phyloP scores from a whole-genome alignment of 2,329 filamentous ascomycete species.

The Hypoxylon sp. region DNA sequence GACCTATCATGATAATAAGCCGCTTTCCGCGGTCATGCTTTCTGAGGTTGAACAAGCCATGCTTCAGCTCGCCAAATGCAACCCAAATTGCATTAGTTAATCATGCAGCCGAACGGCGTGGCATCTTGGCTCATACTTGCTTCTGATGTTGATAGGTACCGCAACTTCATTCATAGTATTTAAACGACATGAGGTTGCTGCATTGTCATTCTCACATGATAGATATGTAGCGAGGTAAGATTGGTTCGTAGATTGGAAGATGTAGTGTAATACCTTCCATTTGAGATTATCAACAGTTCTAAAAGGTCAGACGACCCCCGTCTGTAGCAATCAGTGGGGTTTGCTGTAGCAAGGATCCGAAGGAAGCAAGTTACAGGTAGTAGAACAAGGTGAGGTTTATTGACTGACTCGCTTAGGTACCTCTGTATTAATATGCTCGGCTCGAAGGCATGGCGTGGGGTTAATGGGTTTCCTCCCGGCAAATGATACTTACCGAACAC shows the following conservation, averaged over 20 bases:
- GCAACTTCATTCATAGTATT: not conserved
- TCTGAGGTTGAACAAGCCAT: not conserved
- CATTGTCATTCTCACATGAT: not conserved
- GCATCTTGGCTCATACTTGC: not conserved
- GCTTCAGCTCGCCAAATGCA: slow-evolving; percentile 2
- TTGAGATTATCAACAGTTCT: not conserved
- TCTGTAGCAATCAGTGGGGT: slow-evolving; percentile 16
- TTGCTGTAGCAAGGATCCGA: slow-evolving; percentile 14
- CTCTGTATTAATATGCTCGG: not conserved
- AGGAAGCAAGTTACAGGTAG: not conserved
- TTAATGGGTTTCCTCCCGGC: not conserved
- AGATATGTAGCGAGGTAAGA: not conserved
- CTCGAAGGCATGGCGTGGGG: not conserved
- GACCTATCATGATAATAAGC: not conserved
- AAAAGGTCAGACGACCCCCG: slow-evolving; percentile 1
- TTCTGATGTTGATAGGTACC: not conserved
- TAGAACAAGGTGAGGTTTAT: not conserved
- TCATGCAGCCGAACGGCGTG: not conserved
- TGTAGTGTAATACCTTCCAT: not conserved
- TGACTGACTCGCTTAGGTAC: slow-evolving; percentile 7
- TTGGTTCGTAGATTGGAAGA: not conserved
- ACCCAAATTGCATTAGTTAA: not conserved
- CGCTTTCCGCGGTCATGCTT: not conserved
- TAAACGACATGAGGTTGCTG: not conserved
- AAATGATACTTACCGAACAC: not conserved